Evolutionary conservation across 139 green algal genomes (phyloP).

Genomic region (Dunaliella primolecta): DNA sequence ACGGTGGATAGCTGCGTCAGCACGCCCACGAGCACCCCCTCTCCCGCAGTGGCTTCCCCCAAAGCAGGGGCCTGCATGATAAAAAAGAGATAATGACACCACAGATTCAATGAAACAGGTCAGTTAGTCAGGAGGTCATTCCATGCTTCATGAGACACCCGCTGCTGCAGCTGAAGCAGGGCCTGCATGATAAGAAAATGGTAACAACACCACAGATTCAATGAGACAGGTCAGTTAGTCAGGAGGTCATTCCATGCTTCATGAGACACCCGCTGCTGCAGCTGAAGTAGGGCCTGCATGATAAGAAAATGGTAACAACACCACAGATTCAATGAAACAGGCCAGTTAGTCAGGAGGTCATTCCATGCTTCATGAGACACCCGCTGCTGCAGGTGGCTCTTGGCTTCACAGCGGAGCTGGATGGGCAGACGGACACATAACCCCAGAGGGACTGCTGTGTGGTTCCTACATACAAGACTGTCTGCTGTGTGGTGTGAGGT

Average conservation of each 20-base stretch:
- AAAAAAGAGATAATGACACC: not conserved
- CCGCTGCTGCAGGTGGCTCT: too few species aligned
- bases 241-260: not conserved
- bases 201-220: not conserved
- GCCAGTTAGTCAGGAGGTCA: not conserved
- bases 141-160: too few species aligned
- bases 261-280: too few species aligned
- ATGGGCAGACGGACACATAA: too few species aligned
- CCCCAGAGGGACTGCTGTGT: too few species aligned
- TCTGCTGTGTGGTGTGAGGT: too few species aligned
- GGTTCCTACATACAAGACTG: too few species aligned
- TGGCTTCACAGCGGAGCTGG: too few species aligned
- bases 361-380: too few species aligned
- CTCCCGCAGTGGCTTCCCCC: constrained; percentile 11
- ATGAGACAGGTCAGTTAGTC: not conserved
- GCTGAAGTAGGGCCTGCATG: too few species aligned
- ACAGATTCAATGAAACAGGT: not conserved
- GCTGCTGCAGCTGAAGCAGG: too few species aligned
- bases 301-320: not conserved
- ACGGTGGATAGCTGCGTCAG: constrained; percentile 13
- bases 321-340: not conserved
- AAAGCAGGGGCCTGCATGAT: not conserved
- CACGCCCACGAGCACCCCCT: constrained; percentile 21
- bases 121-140: not conserved
- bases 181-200: not conserved